These are phyloP conservation scores for Blastomyces emzantsi DNA, from an alignment of 2,329 filamentous ascomycete genomes.

Conservation along the genomic window DNA sequence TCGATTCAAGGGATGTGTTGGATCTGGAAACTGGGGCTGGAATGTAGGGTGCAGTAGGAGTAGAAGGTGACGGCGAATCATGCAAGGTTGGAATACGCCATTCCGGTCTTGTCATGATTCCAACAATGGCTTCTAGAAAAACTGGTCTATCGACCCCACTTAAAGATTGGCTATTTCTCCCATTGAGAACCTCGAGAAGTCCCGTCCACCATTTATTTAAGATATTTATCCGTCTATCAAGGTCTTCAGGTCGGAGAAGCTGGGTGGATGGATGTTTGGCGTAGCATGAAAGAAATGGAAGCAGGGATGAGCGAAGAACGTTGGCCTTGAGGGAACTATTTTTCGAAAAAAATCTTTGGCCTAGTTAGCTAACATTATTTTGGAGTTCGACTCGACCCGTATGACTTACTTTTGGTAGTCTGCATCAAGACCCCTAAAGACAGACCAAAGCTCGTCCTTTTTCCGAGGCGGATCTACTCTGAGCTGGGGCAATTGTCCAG, in stretches of 20 bases:
- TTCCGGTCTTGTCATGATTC: conserved; percentile 80
- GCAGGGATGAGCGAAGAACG: conserved; percentile 59
- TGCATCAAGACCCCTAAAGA: conserved; percentile 58
- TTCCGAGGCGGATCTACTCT: conserved; percentile 40
- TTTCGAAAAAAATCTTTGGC: conserved; percentile 58
- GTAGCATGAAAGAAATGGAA: conserved; percentile 69
- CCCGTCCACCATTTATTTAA: conserved; percentile 87
- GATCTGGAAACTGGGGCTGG: conserved; percentile 37
- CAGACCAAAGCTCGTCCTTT: conserved; percentile 61
- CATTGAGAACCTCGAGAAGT: conserved; percentile 71
- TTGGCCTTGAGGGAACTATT: conserved; percentile 64
- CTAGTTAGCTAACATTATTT: conserved; percentile 7
- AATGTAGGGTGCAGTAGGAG: conserved; percentile 38
- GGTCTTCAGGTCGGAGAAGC: conserved; percentile 61
- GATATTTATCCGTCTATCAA: conserved; percentile 70
- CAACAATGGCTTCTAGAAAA: conserved; percentile 66
- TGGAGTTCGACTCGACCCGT: conserved; percentile 10
- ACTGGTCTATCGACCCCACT: conserved; percentile 74
- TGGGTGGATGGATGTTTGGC: conserved; percentile 58
- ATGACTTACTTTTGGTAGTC: conserved; percentile 55
- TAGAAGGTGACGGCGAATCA: conserved; percentile 37
- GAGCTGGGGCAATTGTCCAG: conserved; percentile 20
- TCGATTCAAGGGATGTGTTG: conserved; percentile 52
- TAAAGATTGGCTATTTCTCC: conserved; percentile 64
- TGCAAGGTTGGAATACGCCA: conserved; percentile 68